These are phyloP conservation scores for Ulmus americana DNA, from an alignment of 331 rosid genomes.

Conservation along the genomic window DNA sequence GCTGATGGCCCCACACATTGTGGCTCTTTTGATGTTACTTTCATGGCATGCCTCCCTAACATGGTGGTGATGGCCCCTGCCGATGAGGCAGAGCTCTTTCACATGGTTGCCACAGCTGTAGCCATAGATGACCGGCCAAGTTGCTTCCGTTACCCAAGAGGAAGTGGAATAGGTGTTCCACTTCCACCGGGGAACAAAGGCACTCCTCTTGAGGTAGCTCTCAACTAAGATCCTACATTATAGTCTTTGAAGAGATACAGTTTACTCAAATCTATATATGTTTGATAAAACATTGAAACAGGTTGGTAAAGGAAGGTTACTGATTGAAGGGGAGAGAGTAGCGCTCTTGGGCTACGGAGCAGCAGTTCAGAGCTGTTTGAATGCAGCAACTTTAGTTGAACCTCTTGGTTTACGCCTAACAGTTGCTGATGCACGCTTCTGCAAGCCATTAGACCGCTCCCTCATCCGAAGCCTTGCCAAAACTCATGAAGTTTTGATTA, in stretches of 20 bases:
- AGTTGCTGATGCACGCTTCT: conserved; percentile 88
- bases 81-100: conserved; percentile 85
- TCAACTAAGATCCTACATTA: conserved; percentile 10
- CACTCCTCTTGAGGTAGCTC: conserved; percentile 74
- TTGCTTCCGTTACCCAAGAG: conserved; percentile 93
- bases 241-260: not conserved
- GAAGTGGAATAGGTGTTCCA: conserved; percentile 75
- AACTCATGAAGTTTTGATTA: conserved; percentile 72
- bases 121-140: conserved; percentile 92
- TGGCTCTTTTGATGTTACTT: conserved; percentile 87
- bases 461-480: conserved; percentile 73
- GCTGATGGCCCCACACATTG: conserved; percentile 93
- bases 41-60: conserved; percentile 97
- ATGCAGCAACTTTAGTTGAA: conserved; percentile 56
- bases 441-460: conserved; percentile 77
- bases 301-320: conserved; percentile 75
- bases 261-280: not conserved
- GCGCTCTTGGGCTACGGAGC: conserved; percentile 87
- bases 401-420: conserved; percentile 55
- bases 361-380: conserved; percentile 76
- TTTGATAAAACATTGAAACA: conserved; percentile 23
- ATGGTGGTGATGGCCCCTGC: conserved; percentile 99
- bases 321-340: conserved; percentile 87
- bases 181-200: conserved; percentile 84
- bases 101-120: conserved; percentile 95